A percentile compares a stretch with the other conserved stretches of the same genome.
Evolutionary conservation across 805 yeast species (phyloP).

Genomic region (Myxozyma sirexii): DNA sequence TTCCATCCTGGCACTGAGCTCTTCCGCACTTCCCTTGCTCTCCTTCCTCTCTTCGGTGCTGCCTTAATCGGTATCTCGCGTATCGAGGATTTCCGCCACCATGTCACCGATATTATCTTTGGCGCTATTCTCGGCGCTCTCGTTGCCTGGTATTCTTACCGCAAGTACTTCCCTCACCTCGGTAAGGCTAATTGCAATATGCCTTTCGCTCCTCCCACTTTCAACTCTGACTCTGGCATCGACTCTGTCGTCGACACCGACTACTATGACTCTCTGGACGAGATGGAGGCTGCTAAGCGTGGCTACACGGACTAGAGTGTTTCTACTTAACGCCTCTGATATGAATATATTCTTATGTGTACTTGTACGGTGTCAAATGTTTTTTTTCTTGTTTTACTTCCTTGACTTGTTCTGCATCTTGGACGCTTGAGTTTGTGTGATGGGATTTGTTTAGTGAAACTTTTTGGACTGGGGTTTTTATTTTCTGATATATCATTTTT

Average conservation of each 20-base stretch:
- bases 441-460: background rate
- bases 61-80: slow-evolving; percentile 78
- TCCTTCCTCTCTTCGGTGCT: slow-evolving; percentile 49
- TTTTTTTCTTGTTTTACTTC: background rate
- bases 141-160: slow-evolving; percentile 62
- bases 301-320: slow-evolving; percentile 19
- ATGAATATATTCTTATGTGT: background rate
- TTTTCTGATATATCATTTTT: background rate
- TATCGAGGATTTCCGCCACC: slow-evolving; percentile 93
- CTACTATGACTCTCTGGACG: slow-evolving; percentile 33
- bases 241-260: slow-evolving; percentile 22
- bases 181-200: slow-evolving; percentile 32
- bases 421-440: background rate
- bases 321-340: background rate
- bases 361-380: background rate
- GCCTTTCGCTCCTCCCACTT: slow-evolving; percentile 34
- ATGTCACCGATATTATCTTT: slow-evolving; percentile 78
- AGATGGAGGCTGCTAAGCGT: slow-evolving; percentile 32
- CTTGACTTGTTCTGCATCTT: background rate
- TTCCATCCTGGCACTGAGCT: slow-evolving; percentile 43
- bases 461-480: background rate
- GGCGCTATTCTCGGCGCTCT: slow-evolving; percentile 71
- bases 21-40: slow-evolving; percentile 37
- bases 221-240: slow-evolving; percentile 6
- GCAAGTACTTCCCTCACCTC: slow-evolving; percentile 54